Evolutionary conservation across 106 monocot genomes (phyloP), one percentile per base, ranked within the genome.

Genomic region (Dioscorea zingiberensis): DNA sequence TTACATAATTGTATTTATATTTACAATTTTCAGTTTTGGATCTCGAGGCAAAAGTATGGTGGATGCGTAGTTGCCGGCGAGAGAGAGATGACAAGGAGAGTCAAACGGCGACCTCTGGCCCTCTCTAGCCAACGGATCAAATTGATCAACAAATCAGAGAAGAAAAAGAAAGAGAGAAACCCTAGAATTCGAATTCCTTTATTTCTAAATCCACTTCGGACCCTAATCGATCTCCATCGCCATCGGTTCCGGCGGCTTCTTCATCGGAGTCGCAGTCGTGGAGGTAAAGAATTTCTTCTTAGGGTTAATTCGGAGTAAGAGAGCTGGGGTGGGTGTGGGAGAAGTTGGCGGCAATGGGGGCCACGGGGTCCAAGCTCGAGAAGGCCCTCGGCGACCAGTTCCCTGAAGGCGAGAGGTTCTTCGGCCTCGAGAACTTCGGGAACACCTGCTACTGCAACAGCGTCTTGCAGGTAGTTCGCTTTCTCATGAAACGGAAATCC

Each of bases 401-500:
- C 76, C 89, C 89, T 23, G 89, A 85, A 59, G 85, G 81, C 12
- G 89, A 89, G 79, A 69, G 89, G 22, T 82, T 85, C 72, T 89
- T 89, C 44, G 89, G 89, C 15, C 71, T 89, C 57, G 89, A 89
- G 76, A 85, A 89, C 73, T 89, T 89, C 73, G 88, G 88, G 38
- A 88, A 88, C 66, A 88, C 88, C 49, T 88, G 88, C 69, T 89
- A 89, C 62, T 84, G 84, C 70, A 89, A 89, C 74, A 81, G 81
- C 76, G 84, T 89, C 9, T 63, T 89, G 16, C 88, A 89, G 88
- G 88, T 84, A 3, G 15, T 51, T 19, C 14, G 18, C 8, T 18
- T 51, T 51, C 19, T 19, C 14, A 51, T 38, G 4, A 6, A 38
- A 38, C 4, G 38, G 10, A 38, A 38, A 38, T 8, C 38, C 10